Percentiles rank a stretch among this genome's conserved stretches.
phyloP scores from a whole-genome alignment of 208 protist genomes.

The Crithidia thermophila region DNA sequence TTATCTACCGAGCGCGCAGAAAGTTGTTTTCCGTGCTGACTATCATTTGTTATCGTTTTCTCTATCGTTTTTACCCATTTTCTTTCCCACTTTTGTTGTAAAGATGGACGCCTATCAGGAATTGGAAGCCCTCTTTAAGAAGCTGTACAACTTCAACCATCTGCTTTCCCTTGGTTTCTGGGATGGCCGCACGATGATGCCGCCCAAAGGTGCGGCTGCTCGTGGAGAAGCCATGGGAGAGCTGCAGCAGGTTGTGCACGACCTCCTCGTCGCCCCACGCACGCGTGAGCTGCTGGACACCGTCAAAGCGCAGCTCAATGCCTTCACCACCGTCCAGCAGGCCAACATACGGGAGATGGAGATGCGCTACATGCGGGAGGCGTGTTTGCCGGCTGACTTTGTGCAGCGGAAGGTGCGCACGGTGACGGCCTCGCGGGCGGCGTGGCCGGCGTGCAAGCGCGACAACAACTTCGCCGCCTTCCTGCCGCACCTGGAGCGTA shows the following conservation, averaged over 20 bases:
- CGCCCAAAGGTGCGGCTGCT: conserved; percentile 39
- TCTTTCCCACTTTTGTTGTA: no score
- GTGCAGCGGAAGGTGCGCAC: conserved; percentile 38
- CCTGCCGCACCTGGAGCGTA: conserved; percentile 51
- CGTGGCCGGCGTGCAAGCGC: conserved; percentile 44
- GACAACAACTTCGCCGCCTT: conserved; percentile 59
- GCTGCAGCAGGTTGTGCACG: conserved; percentile 9
- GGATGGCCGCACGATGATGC: conserved; percentile 68
- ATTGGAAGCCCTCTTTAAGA: conserved; percentile 41
- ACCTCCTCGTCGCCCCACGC: conserved; percentile 29
- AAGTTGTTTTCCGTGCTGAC: no score
- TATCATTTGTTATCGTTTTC: no score
- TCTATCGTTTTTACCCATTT: no score
- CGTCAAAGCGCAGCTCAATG: background rate
- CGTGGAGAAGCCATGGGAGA: conserved; percentile 42
- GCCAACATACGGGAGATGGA: conserved; percentile 71
- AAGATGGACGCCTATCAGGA: conserved; percentile 46
- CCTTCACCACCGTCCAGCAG: conserved; percentile 36
- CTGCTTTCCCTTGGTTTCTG: conserved; percentile 40
- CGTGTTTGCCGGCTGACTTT: conserved; percentile 42
- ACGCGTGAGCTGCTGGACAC: background rate
- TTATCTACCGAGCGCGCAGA: no score
- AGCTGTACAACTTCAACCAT: conserved; percentile 48
- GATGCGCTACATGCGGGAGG: conserved; percentile 23
- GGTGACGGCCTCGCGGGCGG: conserved; percentile 30